Conservation (phyloP, 257 asterid species). For the Craterostigma plantagineum region DNA sequence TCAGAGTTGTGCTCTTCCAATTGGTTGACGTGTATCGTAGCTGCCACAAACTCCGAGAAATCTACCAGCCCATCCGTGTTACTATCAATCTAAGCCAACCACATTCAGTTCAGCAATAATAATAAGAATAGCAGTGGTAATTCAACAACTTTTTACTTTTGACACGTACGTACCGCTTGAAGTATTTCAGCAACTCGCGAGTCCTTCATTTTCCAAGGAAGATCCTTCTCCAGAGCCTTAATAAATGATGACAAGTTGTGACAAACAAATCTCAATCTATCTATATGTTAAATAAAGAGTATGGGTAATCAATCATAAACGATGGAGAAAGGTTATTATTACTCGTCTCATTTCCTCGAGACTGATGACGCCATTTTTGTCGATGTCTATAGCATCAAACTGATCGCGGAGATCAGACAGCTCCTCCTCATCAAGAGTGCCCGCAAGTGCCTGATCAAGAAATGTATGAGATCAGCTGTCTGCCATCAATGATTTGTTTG, state of each 20-base stretch:
- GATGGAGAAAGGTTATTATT: slow-evolving; percentile 2
- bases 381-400: slow-evolving; percentile 93
- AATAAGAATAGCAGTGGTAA: too few relatives aligned
- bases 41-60: slow-evolving; percentile 92
- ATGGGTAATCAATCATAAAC: not conserved
- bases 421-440: slow-evolving; percentile 86
- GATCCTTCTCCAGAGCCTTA: slow-evolving; percentile 94
- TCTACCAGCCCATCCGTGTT: slow-evolving; percentile 94
- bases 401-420: slow-evolving; percentile 77
- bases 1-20: slow-evolving; percentile 76
- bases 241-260: too few relatives aligned
- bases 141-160: not conserved
- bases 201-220: slow-evolving; percentile 96
- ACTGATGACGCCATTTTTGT: slow-evolving; percentile 84
- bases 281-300: not conserved
- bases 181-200: slow-evolving; percentile 88
- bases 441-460: slow-evolving; percentile 83
- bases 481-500: not conserved
- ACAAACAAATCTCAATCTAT: slow-evolving; percentile 3
- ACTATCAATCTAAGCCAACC: slow-evolving; percentile 60
- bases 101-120: too few relatives aligned
- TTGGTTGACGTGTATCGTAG: slow-evolving; percentile 87
- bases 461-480: not conserved
- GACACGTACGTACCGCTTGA: slow-evolving; percentile 97
- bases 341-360: slow-evolving; percentile 99